phyloP scores from a whole-genome alignment of 2,329 filamentous ascomycete genomes.

The Microdochium nivale region DNA sequence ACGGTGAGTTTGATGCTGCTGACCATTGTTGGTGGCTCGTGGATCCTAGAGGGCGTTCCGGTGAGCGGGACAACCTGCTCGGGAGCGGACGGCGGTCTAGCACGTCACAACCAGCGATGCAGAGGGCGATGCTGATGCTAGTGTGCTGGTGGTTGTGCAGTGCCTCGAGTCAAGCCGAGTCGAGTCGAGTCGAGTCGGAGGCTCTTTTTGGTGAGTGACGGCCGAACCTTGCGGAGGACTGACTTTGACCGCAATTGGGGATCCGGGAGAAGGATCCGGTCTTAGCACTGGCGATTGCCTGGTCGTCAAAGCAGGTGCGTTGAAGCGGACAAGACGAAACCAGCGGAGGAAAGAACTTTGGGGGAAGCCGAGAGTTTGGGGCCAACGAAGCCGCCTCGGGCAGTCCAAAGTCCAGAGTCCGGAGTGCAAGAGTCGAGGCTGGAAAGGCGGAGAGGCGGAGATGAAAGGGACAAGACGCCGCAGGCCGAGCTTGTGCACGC shows the following conservation, averaged over 20 bases:
- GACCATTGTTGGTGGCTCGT: conserved; percentile 3
- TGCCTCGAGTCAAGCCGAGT: no score
- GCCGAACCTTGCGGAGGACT: neutral
- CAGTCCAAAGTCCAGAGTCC: neutral
- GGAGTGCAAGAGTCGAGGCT: neutral
- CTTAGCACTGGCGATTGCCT: neutral
- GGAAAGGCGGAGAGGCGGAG: neutral
- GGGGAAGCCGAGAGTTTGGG: no score
- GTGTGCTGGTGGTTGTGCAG: neutral
- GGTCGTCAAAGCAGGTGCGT: no score
- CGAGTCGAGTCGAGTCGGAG: no score
- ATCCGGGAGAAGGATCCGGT: neutral
- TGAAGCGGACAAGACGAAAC: no score
- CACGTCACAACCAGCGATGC: neutral
- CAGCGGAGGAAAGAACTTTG: no score
- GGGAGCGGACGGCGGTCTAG: neutral
- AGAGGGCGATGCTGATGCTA: neutral
- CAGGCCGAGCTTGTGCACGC: neutral
- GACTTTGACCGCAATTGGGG: neutral
- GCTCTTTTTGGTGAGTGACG: no score
- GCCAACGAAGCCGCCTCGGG: neutral
- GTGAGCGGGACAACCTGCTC: neutral
- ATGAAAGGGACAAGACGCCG: neutral
- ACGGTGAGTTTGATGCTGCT: conserved; percentile 16
- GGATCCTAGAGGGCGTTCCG: neutral